Evolutionary conservation across 768 basidiomycete species (phyloP).

Genomic region (Xerocomellus dryophilus): DNA sequence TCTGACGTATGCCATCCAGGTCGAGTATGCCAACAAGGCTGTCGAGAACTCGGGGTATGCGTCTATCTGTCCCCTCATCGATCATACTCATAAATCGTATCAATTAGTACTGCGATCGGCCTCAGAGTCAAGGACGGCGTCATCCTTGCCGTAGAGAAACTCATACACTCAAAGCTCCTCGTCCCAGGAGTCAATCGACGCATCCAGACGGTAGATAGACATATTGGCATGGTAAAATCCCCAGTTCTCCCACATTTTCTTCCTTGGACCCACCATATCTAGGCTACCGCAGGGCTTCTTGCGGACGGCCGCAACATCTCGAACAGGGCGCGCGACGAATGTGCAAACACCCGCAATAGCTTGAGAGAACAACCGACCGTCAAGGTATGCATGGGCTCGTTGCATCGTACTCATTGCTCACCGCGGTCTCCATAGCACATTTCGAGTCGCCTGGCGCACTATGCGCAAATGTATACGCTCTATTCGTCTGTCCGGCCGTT

Average conservation of each 20-base stretch:
- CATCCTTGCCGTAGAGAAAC: slow-evolving; percentile 95
- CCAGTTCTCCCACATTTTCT: background rate
- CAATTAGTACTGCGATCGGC: slow-evolving; percentile 86
- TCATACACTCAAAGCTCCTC: slow-evolving; percentile 92
- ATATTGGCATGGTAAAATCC: slow-evolving; percentile 81
- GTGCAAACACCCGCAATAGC: slow-evolving; percentile 62
- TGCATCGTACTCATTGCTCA: background rate
- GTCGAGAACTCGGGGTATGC: slow-evolving; percentile 95
- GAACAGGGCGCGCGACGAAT: slow-evolving; percentile 83
- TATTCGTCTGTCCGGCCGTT: slow-evolving; percentile 98
- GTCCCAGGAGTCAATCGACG: slow-evolving; percentile 90
- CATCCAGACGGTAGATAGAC: slow-evolving; percentile 90
- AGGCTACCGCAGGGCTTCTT: slow-evolving; percentile 92
- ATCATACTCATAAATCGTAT: background rate
- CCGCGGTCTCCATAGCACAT: slow-evolving; percentile 39
- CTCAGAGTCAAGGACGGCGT: slow-evolving; percentile 92
- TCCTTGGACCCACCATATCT: background rate
- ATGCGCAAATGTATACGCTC: slow-evolving; percentile 93
- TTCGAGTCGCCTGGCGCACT: slow-evolving; percentile 79
- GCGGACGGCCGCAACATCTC: slow-evolving; percentile 91
- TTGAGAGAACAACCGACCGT: slow-evolving; percentile 75
- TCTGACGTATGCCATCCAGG: slow-evolving; percentile 42
- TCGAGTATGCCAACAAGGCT: slow-evolving; percentile 98
- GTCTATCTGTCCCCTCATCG: background rate
- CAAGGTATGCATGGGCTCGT: slow-evolving; percentile 51